phyloP scores from a whole-genome alignment of 2,329 filamentous ascomycete species.

The Leptographium lundbergii region DNA sequence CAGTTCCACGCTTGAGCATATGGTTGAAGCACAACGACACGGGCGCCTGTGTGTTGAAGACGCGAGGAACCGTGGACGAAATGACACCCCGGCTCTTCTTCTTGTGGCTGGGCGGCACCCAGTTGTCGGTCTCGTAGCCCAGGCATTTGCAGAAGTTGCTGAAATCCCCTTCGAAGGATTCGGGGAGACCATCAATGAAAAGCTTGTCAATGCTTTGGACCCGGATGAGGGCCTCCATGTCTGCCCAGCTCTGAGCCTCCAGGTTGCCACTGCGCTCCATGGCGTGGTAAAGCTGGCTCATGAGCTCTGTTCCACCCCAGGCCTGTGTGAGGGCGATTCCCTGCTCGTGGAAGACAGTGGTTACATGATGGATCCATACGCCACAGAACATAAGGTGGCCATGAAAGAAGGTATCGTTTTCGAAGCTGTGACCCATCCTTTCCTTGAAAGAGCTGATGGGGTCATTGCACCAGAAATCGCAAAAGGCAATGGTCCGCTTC shows the following conservation, averaged over 20 bases:
- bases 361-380: conserved; percentile 22
- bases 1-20: background rate
- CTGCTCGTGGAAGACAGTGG: conserved; percentile 18
- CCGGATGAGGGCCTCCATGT: conserved; percentile 24
- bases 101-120: conserved; percentile 13
- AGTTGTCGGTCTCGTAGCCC: conserved; percentile 18
- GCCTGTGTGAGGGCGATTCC: conserved; percentile 22
- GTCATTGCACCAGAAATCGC: background rate
- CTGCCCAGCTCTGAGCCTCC: conserved; percentile 18
- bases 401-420: background rate
- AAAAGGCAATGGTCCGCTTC: background rate
- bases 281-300: conserved; percentile 30
- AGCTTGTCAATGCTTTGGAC: conserved; percentile 21
- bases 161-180: conserved; percentile 18
- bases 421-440: background rate
- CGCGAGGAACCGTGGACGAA: background rate
- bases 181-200: conserved; percentile 24
- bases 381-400: conserved; percentile 22
- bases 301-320: conserved; percentile 25
- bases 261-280: conserved; percentile 18
- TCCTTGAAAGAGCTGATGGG: background rate
- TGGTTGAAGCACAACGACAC: background rate
- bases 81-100: conserved; percentile 7
- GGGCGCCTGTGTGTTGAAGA: background rate
- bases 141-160: conserved; percentile 25